A percentile compares a stretch with the other conserved stretches of the same genome.
Evolutionary conservation across 306 rosid species (phyloP).

Genomic region (Elaeagnus macrophylla): DNA sequence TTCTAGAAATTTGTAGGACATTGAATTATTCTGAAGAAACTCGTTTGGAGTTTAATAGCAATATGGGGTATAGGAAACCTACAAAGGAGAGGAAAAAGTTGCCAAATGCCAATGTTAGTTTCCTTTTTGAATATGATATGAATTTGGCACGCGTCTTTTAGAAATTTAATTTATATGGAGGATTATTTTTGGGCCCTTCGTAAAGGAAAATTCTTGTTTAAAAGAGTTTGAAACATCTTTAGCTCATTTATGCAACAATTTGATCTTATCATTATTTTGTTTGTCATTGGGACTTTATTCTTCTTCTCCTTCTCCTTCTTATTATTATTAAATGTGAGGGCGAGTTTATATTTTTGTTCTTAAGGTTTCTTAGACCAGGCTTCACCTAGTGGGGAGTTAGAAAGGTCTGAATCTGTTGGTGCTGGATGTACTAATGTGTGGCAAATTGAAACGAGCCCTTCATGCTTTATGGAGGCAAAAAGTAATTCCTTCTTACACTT

Average conservation of each 20-base stretch:
- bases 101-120: constrained; percentile 49
- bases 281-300: no score
- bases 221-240: background rate
- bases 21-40: constrained; percentile 38
- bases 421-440: constrained; percentile 32
- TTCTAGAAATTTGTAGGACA: constrained; percentile 74
- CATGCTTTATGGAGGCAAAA: constrained; percentile 28
- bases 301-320: no score
- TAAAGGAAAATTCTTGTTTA: background rate
- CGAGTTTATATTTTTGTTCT: constrained; percentile 28
- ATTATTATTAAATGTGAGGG: no score
- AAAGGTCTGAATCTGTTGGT: constrained; percentile 39
- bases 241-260: background rate
- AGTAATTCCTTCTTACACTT: constrained; percentile 28
- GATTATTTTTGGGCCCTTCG: background rate
- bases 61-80: constrained; percentile 47
- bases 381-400: constrained; percentile 34
- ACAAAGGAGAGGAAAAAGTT: constrained; percentile 69
- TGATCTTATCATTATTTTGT: no score
- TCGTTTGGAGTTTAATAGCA: constrained; percentile 42
- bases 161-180: background rate
- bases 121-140: constrained; percentile 30
- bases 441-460: constrained; percentile 25
- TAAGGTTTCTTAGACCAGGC: constrained; percentile 53
- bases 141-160: background rate